A percentile compares a stretch with the other conserved stretches of the same genome.
These are phyloP conservation scores for Phoma sp. DNA, from an alignment of 2,329 filamentous ascomycete genomes.

Conservation along the genomic window DNA sequence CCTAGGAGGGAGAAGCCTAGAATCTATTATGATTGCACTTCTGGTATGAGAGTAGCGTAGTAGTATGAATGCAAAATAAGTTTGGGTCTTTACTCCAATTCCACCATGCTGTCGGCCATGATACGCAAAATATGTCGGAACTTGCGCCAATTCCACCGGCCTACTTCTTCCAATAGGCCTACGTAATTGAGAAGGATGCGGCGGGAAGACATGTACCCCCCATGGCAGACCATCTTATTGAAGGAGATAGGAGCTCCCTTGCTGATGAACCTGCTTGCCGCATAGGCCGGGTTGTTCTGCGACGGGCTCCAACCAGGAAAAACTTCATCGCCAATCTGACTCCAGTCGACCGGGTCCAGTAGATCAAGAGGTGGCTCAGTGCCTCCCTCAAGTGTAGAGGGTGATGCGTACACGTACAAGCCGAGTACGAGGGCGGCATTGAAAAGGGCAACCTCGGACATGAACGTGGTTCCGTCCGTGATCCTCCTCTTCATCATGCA, in stretches of 20 bases:
- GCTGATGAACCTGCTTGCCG: neutral
- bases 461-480: neutral
- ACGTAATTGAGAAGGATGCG: neutral
- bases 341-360: neutral
- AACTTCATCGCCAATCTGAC: neutral
- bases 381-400: neutral
- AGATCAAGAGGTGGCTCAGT: neutral
- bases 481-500: neutral
- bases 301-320: neutral
- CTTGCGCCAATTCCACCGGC: neutral
- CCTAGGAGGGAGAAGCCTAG: neutral
- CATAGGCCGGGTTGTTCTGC: neutral
- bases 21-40: too few relatives aligned
- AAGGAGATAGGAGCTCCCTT: neutral
- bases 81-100: neutral
- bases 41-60: too few relatives aligned
- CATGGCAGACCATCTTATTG: neutral
- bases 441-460: neutral
- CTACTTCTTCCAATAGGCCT: neutral
- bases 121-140: neutral
- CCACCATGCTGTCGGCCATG: neutral
- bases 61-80: neutral
- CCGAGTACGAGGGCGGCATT: neutral
- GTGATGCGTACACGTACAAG: neutral
- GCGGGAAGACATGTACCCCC: neutral